phyloP scores from a whole-genome alignment of 306 rosid species.

The Leucaena leucocephala region DNA sequence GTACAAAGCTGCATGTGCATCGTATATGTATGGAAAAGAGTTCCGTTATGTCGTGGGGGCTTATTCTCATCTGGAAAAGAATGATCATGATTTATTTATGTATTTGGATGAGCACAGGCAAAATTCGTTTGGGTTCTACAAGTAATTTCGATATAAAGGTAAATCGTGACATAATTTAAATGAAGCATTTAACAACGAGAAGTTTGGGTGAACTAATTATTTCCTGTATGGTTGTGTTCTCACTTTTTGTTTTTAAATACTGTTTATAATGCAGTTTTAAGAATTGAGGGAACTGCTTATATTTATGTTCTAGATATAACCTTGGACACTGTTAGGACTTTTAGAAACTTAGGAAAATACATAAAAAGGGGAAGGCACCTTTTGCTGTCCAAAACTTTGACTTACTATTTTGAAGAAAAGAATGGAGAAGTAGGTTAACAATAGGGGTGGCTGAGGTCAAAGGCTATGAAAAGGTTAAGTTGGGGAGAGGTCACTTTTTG shows the following conservation, averaged over 20 bases:
- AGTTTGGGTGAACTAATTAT: neutral
- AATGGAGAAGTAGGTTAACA: too few relatives aligned
- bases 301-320: neutral
- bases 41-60: conserved; percentile 49
- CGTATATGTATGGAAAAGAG: conserved; percentile 63
- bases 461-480: too few relatives aligned
- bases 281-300: neutral
- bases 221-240: neutral
- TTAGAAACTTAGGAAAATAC: too few relatives aligned
- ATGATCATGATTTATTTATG: conserved; percentile 43
- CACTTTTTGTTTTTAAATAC: too few relatives aligned
- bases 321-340: neutral
- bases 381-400: too few relatives aligned
- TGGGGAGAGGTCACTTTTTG: too few relatives aligned
- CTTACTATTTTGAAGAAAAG: too few relatives aligned
- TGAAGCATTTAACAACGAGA: neutral
- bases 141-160: conserved; percentile 2
- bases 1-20: conserved; percentile 80
- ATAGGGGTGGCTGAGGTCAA: too few relatives aligned
- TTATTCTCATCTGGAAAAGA: conserved; percentile 45
- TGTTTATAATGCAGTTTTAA: neutral
- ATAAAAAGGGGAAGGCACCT: too few relatives aligned
- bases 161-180: neutral
- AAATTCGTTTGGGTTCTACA: conserved; percentile 46
- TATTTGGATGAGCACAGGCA: conserved; percentile 51